A percentile compares a stretch with the other conserved stretches of the same genome.
Evolutionary conservation across 2,329 filamentous ascomycete genomes (phyloP).

Genomic region (Aspergillus sp.): DNA sequence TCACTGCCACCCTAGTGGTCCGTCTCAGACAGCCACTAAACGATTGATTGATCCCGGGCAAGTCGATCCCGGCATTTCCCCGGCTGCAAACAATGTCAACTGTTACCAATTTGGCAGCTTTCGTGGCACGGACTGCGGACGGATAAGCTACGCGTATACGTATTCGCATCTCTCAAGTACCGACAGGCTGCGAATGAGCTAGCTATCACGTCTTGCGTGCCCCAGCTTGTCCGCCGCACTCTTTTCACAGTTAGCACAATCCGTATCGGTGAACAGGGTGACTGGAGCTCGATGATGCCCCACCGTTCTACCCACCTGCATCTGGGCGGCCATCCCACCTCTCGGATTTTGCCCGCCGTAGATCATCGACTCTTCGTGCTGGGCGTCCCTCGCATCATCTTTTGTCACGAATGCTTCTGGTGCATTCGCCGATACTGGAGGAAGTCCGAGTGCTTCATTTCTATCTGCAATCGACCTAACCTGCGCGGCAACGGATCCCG

Average conservation of each 20-base stretch:
- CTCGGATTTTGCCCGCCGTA: conserved; percentile 33
- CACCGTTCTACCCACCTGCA: conserved; percentile 30
- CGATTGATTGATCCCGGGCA: too few relatives aligned
- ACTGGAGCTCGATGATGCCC: not conserved
- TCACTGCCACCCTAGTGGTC: not conserved
- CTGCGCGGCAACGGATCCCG: conserved; percentile 32
- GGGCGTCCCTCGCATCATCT: conserved; percentile 33
- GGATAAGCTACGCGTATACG: not conserved
- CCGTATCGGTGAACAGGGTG: not conserved
- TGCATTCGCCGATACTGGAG: conserved; percentile 20
- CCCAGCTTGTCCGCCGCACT: conserved; percentile 38
- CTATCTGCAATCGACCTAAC: conserved; percentile 34
- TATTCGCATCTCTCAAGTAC: not conserved
- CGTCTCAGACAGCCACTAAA: not conserved
- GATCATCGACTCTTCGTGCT: conserved; percentile 19
- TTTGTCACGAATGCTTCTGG: conserved; percentile 33
- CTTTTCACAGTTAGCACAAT: conserved; percentile 15
- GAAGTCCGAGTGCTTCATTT: conserved; percentile 31
- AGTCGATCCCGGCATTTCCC: not conserved
- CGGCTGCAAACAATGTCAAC: not conserved
- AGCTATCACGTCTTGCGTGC: conserved; percentile 9
- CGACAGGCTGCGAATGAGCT: not conserved
- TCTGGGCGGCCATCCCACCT: conserved; percentile 33
- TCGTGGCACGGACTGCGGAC: not conserved
- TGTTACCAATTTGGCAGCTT: not conserved